Conservation (phyloP, 208 protist species). For the Leishmania martiniquensis region DNA sequence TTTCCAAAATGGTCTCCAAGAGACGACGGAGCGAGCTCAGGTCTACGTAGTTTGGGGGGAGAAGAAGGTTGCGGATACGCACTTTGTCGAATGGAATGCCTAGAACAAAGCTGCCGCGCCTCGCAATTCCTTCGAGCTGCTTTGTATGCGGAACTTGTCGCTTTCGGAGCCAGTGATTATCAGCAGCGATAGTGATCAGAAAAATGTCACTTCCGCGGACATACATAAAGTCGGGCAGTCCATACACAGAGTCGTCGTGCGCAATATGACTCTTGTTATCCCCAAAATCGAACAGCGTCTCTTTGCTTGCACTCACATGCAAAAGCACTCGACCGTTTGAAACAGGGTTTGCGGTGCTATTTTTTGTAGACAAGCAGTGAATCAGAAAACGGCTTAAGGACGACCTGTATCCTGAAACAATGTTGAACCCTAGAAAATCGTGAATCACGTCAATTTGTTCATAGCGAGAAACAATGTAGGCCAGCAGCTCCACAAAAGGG, state of each 20-base stretch:
- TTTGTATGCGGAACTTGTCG: constrained; percentile 81
- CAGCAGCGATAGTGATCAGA: constrained; percentile 82
- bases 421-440: constrained; percentile 86
- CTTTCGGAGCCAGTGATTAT: constrained; percentile 82
- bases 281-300: constrained; percentile 80
- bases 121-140: constrained; percentile 86
- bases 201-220: constrained; percentile 66
- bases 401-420: constrained; percentile 59
- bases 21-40: constrained; percentile 66
- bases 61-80: constrained; percentile 74
- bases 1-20: constrained; percentile 48
- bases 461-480: constrained; percentile 62
- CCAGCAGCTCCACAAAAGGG: constrained; percentile 61
- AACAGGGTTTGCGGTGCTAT: constrained; percentile 17
- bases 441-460: constrained; percentile 78
- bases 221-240: constrained; percentile 83
- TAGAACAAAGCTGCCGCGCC: constrained; percentile 77
- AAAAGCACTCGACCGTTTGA: constrained; percentile 45
- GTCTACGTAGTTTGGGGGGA: constrained; percentile 80
- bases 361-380: constrained; percentile 36
- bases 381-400: constrained; percentile 62
- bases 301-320: constrained; percentile 31
- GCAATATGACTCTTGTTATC: constrained; percentile 61
- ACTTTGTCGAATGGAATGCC: constrained; percentile 73
- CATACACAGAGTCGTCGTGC: constrained; percentile 68